These are phyloP conservation scores for Globisporangium lucens DNA, from an alignment of 352 stramenopile species.

Conservation along the genomic window DNA sequence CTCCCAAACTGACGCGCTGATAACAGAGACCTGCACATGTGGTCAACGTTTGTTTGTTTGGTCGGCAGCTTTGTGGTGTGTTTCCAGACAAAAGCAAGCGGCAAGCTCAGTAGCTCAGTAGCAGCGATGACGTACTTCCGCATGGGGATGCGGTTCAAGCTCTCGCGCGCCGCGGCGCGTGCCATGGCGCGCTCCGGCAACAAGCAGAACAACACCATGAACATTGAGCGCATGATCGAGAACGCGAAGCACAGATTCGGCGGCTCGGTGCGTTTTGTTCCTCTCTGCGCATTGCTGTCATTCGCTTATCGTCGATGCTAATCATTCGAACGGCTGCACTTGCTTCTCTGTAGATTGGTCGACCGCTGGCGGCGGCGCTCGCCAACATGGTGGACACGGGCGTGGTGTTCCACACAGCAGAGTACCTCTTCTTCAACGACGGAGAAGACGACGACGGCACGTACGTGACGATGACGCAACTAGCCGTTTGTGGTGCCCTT, in stretches of 20 bases:
- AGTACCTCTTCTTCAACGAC: conserved; percentile 76
- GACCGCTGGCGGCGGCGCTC: conserved; percentile 43
- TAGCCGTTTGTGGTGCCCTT: background rate
- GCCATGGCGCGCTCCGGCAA: conserved; percentile 57
- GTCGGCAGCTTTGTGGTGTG: background rate
- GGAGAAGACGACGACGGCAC: conserved; percentile 78
- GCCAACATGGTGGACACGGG: conserved; percentile 50
- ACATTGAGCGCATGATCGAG: conserved; percentile 63
- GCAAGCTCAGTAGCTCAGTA: conserved; percentile 4
- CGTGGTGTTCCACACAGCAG: conserved; percentile 51
- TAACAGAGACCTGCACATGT: conserved; percentile 7
- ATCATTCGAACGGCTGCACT: background rate
- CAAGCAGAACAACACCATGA: conserved; percentile 39
- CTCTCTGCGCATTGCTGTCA: background rate
- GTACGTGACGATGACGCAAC: conserved; percentile 32
- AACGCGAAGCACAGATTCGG: conserved; percentile 63
- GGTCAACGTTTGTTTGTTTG: conserved; percentile 20
- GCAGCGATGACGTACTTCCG: conserved; percentile 68
- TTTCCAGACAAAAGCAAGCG: background rate
- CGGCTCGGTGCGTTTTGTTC: conserved; percentile 39
- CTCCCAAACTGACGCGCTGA: background rate
- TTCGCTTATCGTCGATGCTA: background rate
- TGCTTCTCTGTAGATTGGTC: conserved; percentile 34
- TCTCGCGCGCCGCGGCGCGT: conserved; percentile 58
- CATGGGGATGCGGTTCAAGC: conserved; percentile 53